These are phyloP conservation scores for Camelina neglecta DNA, from an alignment of 345 rosid genomes.

Conservation along the genomic window DNA sequence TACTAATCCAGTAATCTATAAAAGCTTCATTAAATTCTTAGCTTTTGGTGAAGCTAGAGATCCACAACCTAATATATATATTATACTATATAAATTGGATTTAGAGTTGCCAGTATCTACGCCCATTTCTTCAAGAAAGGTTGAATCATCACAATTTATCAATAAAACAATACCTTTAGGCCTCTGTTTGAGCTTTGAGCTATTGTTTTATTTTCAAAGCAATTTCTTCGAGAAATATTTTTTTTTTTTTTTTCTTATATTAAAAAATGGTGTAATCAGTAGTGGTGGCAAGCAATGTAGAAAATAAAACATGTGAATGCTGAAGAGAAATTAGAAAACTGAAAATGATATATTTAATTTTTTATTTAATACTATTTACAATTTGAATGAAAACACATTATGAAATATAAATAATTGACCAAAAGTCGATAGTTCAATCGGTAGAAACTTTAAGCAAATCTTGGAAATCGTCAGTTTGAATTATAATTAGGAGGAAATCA, in stretches of 20 bases:
- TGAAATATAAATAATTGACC: too few relatives aligned
- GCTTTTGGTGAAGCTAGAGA: conserved; percentile 20
- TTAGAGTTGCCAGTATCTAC: not conserved
- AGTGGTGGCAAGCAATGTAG: not conserved
- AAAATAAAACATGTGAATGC: not conserved
- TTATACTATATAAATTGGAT: not conserved
- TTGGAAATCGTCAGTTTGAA: too few relatives aligned
- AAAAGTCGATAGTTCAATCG: too few relatives aligned
- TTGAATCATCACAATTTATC: too few relatives aligned
- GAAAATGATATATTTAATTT: too few relatives aligned
- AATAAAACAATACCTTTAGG: too few relatives aligned
- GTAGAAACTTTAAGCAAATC: too few relatives aligned
- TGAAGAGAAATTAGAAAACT: not conserved
- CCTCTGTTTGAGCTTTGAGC: too few relatives aligned
- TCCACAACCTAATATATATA: not conserved
- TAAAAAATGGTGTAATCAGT: not conserved
- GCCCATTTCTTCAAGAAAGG: not conserved
- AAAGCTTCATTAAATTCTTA: conserved; percentile 26
- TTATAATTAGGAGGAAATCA: too few relatives aligned
- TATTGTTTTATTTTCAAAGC: too few relatives aligned
- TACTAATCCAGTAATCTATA: conserved; percentile 24
- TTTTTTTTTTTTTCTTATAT: not conserved
- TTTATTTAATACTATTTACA: not conserved
- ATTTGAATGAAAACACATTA: not conserved
- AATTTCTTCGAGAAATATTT: not conserved